Evolutionary conservation across 148 eudicot genomes (phyloP).

Genomic region (Fallopia convolvulus): DNA sequence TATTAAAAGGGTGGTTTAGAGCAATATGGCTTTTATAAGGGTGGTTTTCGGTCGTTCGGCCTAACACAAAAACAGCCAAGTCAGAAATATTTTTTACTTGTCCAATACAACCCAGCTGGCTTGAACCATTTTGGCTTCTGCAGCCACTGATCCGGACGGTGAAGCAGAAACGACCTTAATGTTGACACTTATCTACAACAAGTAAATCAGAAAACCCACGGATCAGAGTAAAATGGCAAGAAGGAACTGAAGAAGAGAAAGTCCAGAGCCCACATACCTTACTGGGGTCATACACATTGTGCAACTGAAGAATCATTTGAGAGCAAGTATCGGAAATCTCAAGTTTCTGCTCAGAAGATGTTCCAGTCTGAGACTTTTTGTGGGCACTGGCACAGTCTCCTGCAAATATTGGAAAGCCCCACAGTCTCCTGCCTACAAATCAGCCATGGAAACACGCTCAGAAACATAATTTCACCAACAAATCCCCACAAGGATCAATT

Average conservation of each 20-base stretch:
- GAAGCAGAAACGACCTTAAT: conserved; percentile 65
- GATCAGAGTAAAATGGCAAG: neutral
- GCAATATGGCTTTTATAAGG: too few relatives aligned
- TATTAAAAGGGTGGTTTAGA: too few relatives aligned
- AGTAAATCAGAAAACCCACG: neutral
- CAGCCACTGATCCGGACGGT: conserved; percentile 78
- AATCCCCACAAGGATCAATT: neutral
- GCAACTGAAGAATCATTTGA: conserved; percentile 96
- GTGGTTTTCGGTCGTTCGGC: too few relatives aligned
- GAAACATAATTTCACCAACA: neutral
- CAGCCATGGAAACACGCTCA: conserved; percentile 6
- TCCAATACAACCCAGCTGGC: conserved; percentile 56
- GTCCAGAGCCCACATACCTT: conserved; percentile 35
- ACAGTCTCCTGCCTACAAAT: conserved; percentile 61
- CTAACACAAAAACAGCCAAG: neutral
- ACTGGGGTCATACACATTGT: conserved; percentile 90
- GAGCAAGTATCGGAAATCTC: conserved; percentile 89
- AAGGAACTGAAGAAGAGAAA: neutral
- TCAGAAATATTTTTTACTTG: neutral
- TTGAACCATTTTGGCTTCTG: conserved; percentile 71
- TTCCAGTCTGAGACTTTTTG: conserved; percentile 45
- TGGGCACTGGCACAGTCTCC: conserved; percentile 89
- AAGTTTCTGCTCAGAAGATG: conserved; percentile 63
- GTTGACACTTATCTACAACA: conserved; percentile 72
- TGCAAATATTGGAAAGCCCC: conserved; percentile 90